phyloP scores from a whole-genome alignment of 306 rosid species.

The Acmispon strigosus region DNA sequence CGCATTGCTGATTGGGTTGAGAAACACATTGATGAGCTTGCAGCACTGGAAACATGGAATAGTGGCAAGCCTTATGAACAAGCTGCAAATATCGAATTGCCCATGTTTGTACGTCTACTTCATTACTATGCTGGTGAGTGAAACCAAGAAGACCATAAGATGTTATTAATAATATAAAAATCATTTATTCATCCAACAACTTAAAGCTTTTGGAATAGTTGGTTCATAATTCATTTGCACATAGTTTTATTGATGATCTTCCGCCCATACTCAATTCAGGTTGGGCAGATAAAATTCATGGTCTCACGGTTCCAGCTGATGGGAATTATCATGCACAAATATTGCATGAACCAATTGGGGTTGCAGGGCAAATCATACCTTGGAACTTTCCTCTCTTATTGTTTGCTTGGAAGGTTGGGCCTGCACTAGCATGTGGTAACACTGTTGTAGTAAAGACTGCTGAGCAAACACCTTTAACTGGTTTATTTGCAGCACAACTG shows the following conservation, averaged over 20 bases:
- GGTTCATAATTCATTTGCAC: background rate
- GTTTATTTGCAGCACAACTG: constrained; percentile 44
- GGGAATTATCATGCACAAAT: constrained; percentile 47
- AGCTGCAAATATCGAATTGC: constrained; percentile 34
- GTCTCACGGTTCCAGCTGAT: constrained; percentile 61
- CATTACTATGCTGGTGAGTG: constrained; percentile 58
- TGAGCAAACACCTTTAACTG: constrained; percentile 67
- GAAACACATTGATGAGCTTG: constrained; percentile 47
- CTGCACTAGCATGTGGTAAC: constrained; percentile 71
- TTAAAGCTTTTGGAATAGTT: background rate
- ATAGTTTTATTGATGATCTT: background rate
- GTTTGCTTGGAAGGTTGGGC: constrained; percentile 70
- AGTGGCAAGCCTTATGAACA: constrained; percentile 55
- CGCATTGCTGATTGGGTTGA: constrained; percentile 62
- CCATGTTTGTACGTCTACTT: constrained; percentile 36
- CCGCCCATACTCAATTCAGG: constrained; percentile 24
- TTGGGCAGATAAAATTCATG: constrained; percentile 71
- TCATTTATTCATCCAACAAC: too few relatives aligned
- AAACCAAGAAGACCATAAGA: background rate
- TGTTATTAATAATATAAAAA: background rate
- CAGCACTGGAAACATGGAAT: constrained; percentile 58
- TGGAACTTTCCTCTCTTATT: constrained; percentile 63
- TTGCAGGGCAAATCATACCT: constrained; percentile 71
- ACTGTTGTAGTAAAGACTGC: constrained; percentile 51
- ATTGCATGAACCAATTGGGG: constrained; percentile 68